Evolutionary conservation across 2,329 filamentous ascomycete species (phyloP), one percentile per base, ranked within the genome.

Genomic region (Didymella keratinophila): DNA sequence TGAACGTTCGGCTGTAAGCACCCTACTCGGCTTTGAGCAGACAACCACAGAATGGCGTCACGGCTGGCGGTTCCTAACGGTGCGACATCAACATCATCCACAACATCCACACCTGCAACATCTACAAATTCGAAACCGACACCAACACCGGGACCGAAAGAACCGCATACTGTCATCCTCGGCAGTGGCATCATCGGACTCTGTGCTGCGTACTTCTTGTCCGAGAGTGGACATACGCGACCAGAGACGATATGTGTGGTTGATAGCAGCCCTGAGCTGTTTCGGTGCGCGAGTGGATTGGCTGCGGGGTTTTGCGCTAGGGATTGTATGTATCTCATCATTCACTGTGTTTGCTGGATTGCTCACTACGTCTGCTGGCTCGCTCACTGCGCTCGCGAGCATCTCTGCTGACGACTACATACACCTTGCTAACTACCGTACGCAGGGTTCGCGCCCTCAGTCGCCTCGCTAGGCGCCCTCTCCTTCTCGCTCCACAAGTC

Each of bases 301-400:
- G 89, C 90, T 0, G 91, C 84, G 18, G 90, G 91, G 0, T 94
- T 93, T 69, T 71, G 93, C 9, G 90, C 90, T 0, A 82, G 81
- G 32, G 88, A 93, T 73, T 93, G 90, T 80, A 70, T 18, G 74
- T 66, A 10, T 37, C 20, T n/a, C 2, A 27, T 25, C 20, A 10
- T 44, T 27, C 21, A 18, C 64, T 39, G 9, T 32, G 10, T 4
- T 32, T 32, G 11, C 11, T 12, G 12, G 5, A 14, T 28, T 7
- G 5, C 27, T 28, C 27, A 8, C 27, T 7, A 28, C 27, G 27
- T 28, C 9, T 10, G 30, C 11, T n/a, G n/a, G 12, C 14, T 32
- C n/a, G 32, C 14, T 36, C 32, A n/a, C 32, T 36, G 14, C 32
- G 11, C 8, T 36, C 32, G 32, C 12, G 30, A 14, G 30, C 30